Base-by-base conservation (phyloP, 2,329 filamentous ascomycete species). In the Plectosphaerella cucumerina region DNA sequence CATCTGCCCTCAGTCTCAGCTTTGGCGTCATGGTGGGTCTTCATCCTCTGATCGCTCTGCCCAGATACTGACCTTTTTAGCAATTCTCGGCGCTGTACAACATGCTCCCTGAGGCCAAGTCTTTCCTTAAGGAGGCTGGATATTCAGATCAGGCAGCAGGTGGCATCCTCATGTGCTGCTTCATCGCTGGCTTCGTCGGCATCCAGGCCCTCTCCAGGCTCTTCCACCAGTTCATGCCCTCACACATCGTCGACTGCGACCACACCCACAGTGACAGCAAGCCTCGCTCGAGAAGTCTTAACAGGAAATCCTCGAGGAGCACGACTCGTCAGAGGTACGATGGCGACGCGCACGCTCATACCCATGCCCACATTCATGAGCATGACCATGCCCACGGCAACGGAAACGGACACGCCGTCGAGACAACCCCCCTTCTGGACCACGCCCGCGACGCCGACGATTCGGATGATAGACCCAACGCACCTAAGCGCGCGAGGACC, bases 1-100 rank as follows among this genome's bases (percentile, higher is more conserved):
- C 92, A 1, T 84, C 85, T 20, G 97, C 93, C 0, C 72, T 97
- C 54, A 96, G 92, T 69, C 72, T 99, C 57, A 97, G 91, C 66
- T 96, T 96, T 59, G 93, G 94, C 42, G 92, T 97, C 44, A 96
- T 99, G 91, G 92, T 96, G 69, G 58, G 82, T 65, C n/a, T n/a
- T n/a, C n/a, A 20, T 11, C 37, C 11, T 20, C 9, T 5, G 18
- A 17, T 11, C 17, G 15, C 10, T 41, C 18, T 23, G 44, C 31
- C 3, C 37, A n/a, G 3, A n/a, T 41, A 14, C 37, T 41, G 18
- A 41, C 17, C n/a, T 6, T 37, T 26, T 5, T 60, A 96, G 91
- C 80, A 96, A 39, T 97, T 96, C 69, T 96, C 92, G 34, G 86
- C 93, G 1, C 72, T 97, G 26, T 96, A 92, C 68, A 94, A 86